Base-by-base conservation (phyloP, 2,329 filamentous ascomycete genomes). In the Lomentospora prolificans region DNA sequence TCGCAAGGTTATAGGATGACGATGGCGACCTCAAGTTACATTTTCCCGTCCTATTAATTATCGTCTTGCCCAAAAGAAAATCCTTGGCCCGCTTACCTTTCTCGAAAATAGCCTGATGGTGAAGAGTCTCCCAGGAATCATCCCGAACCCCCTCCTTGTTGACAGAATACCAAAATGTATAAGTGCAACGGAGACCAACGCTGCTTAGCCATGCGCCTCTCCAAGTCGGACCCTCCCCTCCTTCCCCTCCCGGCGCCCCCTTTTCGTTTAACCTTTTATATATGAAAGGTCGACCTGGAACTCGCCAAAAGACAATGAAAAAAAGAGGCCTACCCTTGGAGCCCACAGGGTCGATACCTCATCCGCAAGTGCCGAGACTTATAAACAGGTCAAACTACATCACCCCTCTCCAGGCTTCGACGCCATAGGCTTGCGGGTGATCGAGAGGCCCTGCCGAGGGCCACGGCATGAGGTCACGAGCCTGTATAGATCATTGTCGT, bases 11-110 rank as follows among this genome's bases (percentile, higher is more conserved):
- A 46, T 4, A 24, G 3, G 19, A 8, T 5, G 41, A 46, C 14
- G 41, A 2, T 19, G 22, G 9, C 17, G 41, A 46, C 41, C 9
- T 46, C 14, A 46, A 6, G 7, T 22, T n/a, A 17, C 41, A 17
- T 46, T 33, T 46, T 46, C 41, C 41, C 41, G 41, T 17, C 41
- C 41, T 46, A 22, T 46, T 46, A 46, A 46, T 46, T 46, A 46
- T 17, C 19, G 9, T 22, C 41, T 46, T 46, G 4, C 41, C 19
- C 41, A 46, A 22, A 3, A 39, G 33, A n/a, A n/a, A 12, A 24
- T 8, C 41, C 19, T 17, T 46, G 41, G 41, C 3, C 41, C 41
- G 41, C 41, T 46, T n/a, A 4, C 41, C 19, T n/a, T 22, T 46
- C 41, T 46, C 19, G 41, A n/a, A 22, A 46, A 46, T 46, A 46